phyloP scores from a whole-genome alignment of 2,329 filamentous ascomycete genomes.

The Calonectria hawksworthii region DNA sequence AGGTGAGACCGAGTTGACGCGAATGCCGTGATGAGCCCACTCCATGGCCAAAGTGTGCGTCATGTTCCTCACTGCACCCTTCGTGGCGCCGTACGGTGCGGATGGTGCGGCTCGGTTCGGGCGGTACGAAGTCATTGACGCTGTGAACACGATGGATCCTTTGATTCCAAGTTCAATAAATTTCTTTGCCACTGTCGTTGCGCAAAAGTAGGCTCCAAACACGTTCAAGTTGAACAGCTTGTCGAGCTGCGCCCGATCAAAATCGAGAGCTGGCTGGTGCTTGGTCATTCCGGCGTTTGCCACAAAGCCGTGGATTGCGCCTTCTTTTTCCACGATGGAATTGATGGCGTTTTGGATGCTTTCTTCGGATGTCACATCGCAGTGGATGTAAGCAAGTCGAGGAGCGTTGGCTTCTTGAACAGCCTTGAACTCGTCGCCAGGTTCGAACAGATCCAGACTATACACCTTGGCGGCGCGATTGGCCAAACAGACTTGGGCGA shows the following conservation, averaged over 20 bases:
- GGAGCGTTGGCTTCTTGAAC: not conserved
- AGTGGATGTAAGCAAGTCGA: not conserved
- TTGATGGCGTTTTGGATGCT: not conserved
- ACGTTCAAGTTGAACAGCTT: constrained; percentile 1
- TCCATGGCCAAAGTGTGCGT: constrained; percentile 60
- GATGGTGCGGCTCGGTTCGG: not conserved
- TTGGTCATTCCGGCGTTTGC: constrained; percentile 2
- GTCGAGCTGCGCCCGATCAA: not conserved
- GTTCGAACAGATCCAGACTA: not conserved
- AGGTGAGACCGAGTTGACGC: constrained; percentile 62
- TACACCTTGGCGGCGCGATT: not conserved
- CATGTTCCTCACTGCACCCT: constrained; percentile 59
- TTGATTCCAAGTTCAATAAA: constrained; percentile 5
- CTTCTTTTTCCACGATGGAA: not conserved
- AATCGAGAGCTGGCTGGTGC: not conserved
- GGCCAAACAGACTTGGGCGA: not conserved
- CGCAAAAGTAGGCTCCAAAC: constrained; percentile 1
- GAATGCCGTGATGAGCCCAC: constrained; percentile 61
- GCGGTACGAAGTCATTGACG: not conserved
- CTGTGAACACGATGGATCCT: not conserved
- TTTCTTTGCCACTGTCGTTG: not conserved
- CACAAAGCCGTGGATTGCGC: not conserved
- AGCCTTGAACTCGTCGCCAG: not conserved
- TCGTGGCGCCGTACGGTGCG: constrained; percentile 52
- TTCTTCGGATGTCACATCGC: constrained; percentile 1